Conservation (phyloP, 1,139 yeast species). For the Suhomyces guaymorum region DNA sequence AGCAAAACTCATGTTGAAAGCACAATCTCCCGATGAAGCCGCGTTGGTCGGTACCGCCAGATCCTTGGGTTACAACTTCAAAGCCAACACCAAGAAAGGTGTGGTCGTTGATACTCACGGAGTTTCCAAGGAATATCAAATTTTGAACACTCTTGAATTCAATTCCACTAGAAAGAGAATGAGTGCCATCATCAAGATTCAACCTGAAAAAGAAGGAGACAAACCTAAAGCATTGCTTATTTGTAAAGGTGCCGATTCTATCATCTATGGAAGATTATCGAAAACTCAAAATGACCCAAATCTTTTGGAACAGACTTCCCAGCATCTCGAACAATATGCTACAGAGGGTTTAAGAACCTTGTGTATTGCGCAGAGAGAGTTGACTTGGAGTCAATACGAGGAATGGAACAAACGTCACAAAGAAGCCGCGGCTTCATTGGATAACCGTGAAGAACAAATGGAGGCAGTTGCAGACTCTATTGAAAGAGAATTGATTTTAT, state of each 20-base stretch:
- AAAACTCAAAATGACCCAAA: constrained; percentile 30
- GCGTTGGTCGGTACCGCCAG: constrained; percentile 64
- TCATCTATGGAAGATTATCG: constrained; percentile 45
- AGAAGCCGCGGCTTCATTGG: constrained; percentile 45
- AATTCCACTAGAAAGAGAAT: constrained; percentile 64
- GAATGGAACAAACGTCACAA: constrained; percentile 47
- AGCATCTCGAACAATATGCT: constrained; percentile 46
- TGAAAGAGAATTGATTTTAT: constrained; percentile 42
- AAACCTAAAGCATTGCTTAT: constrained; percentile 43
- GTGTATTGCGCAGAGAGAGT: constrained; percentile 49
- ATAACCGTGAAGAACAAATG: constrained; percentile 45
- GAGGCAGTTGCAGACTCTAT: constrained; percentile 51
- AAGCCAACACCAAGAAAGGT: constrained; percentile 49
- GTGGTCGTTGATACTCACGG: constrained; percentile 47
- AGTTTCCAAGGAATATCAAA: constrained; percentile 44
- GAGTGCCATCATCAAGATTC: constrained; percentile 82
- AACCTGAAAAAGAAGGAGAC: constrained; percentile 33
- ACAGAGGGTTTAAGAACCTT: constrained; percentile 51
- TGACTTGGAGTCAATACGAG: constrained; percentile 43
- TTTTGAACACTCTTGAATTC: constrained; percentile 55
- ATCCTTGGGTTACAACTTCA: constrained; percentile 53
- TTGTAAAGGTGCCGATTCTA: constrained; percentile 53
- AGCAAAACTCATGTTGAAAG: constrained; percentile 44
- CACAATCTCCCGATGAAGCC: constrained; percentile 67
- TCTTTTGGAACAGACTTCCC: constrained; percentile 38